Percentiles rank a stretch among this genome's conserved stretches.
Evolutionary conservation across 108 stramenopile species (phyloP).

Genomic region (Chaetoceros tenuissimus): DNA sequence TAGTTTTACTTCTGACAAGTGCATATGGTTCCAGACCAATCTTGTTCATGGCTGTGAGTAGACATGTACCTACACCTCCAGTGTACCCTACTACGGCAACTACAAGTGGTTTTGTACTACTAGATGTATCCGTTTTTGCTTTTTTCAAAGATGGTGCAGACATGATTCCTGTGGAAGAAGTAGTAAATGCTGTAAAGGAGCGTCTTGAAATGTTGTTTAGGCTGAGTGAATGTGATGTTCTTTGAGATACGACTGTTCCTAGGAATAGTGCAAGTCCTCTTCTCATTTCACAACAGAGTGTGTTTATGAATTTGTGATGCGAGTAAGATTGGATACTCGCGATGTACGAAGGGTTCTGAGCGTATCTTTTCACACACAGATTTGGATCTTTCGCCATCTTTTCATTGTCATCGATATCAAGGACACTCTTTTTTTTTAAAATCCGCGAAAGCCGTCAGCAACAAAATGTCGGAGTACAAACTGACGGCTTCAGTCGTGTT

Average conservation of each 20-base stretch:
- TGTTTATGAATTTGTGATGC: too few relatives aligned
- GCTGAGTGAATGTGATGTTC: background rate
- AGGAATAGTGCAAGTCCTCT: background rate
- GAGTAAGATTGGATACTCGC: too few relatives aligned
- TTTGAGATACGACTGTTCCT: background rate
- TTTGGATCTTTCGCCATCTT: too few relatives aligned
- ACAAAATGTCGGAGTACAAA: too few relatives aligned
- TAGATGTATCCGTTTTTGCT: background rate
- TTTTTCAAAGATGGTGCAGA: background rate
- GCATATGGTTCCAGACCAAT: conserved; percentile 27
- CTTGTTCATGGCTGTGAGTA: conserved; percentile 32
- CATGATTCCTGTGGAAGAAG: background rate
- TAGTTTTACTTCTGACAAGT: conserved; percentile 30
- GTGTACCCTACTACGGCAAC: conserved; percentile 40
- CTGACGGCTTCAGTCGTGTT: too few relatives aligned
- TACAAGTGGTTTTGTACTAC: background rate
- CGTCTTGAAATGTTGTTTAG: too few relatives aligned
- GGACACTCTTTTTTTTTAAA: too few relatives aligned
- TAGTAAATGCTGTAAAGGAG: too few relatives aligned
- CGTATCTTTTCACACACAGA: too few relatives aligned
- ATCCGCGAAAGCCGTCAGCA: too few relatives aligned
- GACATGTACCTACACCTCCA: conserved; percentile 33
- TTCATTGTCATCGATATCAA: too few relatives aligned
- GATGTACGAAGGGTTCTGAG: too few relatives aligned
- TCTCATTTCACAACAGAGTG: background rate